These are phyloP conservation scores for Aschersonia sp. DNA, from an alignment of 2,329 filamentous ascomycete species.

Conservation along the genomic window DNA sequence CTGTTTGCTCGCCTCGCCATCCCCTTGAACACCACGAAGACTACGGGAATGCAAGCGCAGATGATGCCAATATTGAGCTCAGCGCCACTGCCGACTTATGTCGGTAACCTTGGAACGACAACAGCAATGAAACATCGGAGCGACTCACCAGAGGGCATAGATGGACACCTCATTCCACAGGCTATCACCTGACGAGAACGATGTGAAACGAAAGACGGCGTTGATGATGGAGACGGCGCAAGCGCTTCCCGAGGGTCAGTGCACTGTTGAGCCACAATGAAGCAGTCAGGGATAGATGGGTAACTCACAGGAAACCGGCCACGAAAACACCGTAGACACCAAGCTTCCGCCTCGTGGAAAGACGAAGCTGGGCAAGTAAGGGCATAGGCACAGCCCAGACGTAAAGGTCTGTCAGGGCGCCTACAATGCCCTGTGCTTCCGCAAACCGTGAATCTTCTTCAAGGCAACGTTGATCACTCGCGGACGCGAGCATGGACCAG, in stretches of 20 bases:
- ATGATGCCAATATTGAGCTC: background rate
- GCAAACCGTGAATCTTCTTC: background rate
- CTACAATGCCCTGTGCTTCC: background rate
- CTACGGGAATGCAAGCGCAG: background rate
- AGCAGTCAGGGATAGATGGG: background rate
- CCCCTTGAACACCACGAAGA: background rate
- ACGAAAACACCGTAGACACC: background rate
- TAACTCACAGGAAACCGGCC: background rate
- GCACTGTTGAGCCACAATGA: background rate
- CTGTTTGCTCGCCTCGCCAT: background rate
- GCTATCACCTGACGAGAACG: background rate
- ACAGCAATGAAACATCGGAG: background rate
- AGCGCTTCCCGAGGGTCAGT: background rate
- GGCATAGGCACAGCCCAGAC: background rate
- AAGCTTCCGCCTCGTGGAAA: background rate
- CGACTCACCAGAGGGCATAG: background rate
- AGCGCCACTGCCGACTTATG: background rate
- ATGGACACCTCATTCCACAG: background rate
- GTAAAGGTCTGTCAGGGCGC: background rate
- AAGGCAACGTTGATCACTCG: background rate
- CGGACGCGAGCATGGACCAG: background rate
- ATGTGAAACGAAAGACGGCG: background rate
- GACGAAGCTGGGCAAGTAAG: background rate
- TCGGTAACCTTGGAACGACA: background rate
- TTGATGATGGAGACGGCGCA: background rate